Evolutionary conservation across 306 rosid species (phyloP).

Genomic region (Cucumis cinereus): DNA sequence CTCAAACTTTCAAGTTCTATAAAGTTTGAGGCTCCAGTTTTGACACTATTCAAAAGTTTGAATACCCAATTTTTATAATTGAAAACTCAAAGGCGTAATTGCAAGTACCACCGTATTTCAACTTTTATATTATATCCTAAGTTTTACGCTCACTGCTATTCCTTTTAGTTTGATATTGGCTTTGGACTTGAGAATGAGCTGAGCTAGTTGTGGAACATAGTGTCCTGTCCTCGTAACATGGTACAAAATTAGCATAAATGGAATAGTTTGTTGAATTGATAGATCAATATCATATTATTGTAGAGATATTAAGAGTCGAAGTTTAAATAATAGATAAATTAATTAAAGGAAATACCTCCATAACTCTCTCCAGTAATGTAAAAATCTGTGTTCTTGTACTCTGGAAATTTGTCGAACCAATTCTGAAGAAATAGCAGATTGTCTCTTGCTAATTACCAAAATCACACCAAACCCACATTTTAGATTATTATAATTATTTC

Average conservation of each 20-base stretch:
- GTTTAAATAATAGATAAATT: too few relatives aligned
- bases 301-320: too few relatives aligned
- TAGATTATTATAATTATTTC: too few relatives aligned
- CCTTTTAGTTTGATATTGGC: conserved; percentile 31
- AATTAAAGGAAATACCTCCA: conserved; percentile 15
- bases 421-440: conserved; percentile 31
- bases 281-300: too few relatives aligned
- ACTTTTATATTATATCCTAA: too few relatives aligned
- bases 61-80: too few relatives aligned
- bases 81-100: too few relatives aligned
- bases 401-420: conserved; percentile 38
- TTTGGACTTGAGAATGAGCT: conserved; percentile 33
- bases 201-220: conserved; percentile 47
- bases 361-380: conserved; percentile 38
- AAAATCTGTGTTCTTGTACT: conserved; percentile 26
- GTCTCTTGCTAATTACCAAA: conserved; percentile 25
- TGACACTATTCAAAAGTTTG: too few relatives aligned
- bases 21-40: too few relatives aligned
- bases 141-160: conserved; percentile 29
- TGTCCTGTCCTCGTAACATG: conserved; percentile 17
- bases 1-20: too few relatives aligned
- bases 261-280: too few relatives aligned
- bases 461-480: not conserved
- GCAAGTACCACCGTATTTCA: too few relatives aligned
- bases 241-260: not conserved